Base-by-base conservation (phyloP, 345 rosid species). In the Clarkia xantiana region DNA sequence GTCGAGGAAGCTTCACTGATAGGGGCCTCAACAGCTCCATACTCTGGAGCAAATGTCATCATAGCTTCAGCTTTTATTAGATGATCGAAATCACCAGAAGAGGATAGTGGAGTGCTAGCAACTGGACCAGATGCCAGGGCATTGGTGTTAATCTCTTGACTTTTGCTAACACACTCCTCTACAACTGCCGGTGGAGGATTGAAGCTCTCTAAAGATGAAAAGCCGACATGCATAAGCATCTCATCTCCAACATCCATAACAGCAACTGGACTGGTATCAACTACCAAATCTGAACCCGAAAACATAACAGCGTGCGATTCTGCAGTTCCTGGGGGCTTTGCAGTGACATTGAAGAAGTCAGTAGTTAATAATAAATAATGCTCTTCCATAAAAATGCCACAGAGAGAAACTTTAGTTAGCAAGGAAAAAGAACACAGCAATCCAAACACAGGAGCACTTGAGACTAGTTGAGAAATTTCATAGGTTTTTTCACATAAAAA, bases 281-380 rank as follows among this genome's bases (percentile, higher is more conserved):
- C 76, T 64, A 83, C 87, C 66, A 78, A 67, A 63, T 86, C 96
- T 51, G 94, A 77, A 56, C 71, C 70, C 59, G 94, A 78, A 65
- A 86, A 74, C 67, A 86, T 67, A 64, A 80, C 76, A 48, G 93
- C 71, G 61, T 87, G 86, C 15, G 90, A 87, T 75, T 87, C 99
- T 52, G 99, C 96, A 69, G 96, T 87, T 72, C 99, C 99, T 38
- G 99, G 99, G 54, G 99, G 99, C 99, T 91, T 68, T 71, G 76
- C 43, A 59, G 42, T 9, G 9, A 57, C 15, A 56, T 47, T 47
- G 39, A 58, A 49, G 49, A 16, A 25, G 40, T 14, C 16, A 41
- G 42, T 7, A 41, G 5, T 41, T 42, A 53, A 12, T 53, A 53
- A 20, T 53, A 45, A 42, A 16, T 39, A 29, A 29, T 29, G 36